These are phyloP conservation scores for Daedalea quercina DNA, from an alignment of 768 basidiomycete genomes.

Conservation along the genomic window DNA sequence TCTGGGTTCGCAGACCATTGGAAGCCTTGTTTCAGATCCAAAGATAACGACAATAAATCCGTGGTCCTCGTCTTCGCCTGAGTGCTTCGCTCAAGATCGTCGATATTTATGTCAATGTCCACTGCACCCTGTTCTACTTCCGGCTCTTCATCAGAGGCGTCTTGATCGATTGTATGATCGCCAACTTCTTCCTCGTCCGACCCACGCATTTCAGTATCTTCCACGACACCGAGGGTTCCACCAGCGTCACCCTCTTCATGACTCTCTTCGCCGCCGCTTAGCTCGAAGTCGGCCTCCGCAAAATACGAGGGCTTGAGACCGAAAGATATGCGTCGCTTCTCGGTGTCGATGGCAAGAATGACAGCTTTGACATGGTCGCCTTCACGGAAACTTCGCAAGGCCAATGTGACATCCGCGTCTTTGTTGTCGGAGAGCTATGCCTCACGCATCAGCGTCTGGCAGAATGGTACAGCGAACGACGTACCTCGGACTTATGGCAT, in stretches of 20 bases:
- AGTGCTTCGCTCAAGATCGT: background rate
- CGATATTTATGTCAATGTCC: conserved; percentile 37
- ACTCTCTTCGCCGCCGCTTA: conserved; percentile 21
- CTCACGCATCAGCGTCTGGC: background rate
- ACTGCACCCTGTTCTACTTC: conserved; percentile 30
- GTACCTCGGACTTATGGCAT: conserved; percentile 90
- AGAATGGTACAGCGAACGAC: conserved; percentile 11
- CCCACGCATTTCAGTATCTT: conserved; percentile 15
- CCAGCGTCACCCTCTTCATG: conserved; percentile 19
- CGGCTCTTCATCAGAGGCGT: conserved; percentile 16
- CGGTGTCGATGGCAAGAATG: conserved; percentile 65
- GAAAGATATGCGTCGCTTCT: conserved; percentile 76
- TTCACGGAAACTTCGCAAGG: conserved; percentile 76
- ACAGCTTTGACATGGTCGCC: conserved; percentile 83
- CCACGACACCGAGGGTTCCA: conserved; percentile 25
- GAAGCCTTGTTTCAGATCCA: conserved; percentile 58
- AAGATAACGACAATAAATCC: conserved; percentile 23
- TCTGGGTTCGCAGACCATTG: conserved; percentile 52
- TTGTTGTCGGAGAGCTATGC: conserved; percentile 81
- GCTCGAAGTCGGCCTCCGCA: conserved; percentile 52
- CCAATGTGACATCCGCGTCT: conserved; percentile 70
- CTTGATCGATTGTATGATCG: conserved; percentile 12
- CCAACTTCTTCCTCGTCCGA: conserved; percentile 11
- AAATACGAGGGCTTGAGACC: conserved; percentile 88
- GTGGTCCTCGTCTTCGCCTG: background rate